Evolutionary conservation across 2,329 filamentous ascomycete species (phyloP).

Genomic region (Colletotrichum magnum): DNA sequence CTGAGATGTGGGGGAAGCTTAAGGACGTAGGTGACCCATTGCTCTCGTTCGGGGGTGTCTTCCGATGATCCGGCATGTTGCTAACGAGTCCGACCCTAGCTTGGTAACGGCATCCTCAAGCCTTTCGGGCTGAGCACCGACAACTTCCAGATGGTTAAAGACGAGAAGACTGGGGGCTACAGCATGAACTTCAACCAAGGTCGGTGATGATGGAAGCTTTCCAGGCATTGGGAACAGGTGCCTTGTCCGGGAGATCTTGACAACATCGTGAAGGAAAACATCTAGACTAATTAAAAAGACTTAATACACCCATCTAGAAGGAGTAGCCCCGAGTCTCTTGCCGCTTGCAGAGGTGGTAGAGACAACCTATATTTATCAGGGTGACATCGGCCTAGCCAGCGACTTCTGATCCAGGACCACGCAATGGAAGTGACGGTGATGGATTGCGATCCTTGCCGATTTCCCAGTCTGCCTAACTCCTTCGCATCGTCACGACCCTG

Average conservation of each 20-base stretch:
- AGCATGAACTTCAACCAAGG: constrained; percentile 86
- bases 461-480: too few relatives aligned
- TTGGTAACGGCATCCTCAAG: constrained; percentile 92
- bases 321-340: too few relatives aligned
- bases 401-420: too few relatives aligned
- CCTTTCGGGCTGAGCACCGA: constrained; percentile 95
- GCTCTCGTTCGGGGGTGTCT: too few relatives aligned
- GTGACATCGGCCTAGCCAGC: too few relatives aligned
- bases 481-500: too few relatives aligned
- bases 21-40: constrained; percentile 73
- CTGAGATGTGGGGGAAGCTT: constrained; percentile 97
- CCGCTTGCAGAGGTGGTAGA: too few relatives aligned
- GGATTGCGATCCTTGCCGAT: too few relatives aligned
- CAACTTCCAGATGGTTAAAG: constrained; percentile 94
- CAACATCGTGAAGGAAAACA: neutral
- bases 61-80: neutral
- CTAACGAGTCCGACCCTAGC: constrained; percentile 52
- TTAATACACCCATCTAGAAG: neutral
- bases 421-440: too few relatives aligned
- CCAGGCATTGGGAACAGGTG: neutral
- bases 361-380: too few relatives aligned
- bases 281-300: neutral
- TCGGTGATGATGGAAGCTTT: neutral
- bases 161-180: constrained; percentile 90
- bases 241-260: neutral